Evolutionary conservation across 1,284 basidiomycete genomes (phyloP).

Genomic region (Fistulinella cinereoalba): DNA sequence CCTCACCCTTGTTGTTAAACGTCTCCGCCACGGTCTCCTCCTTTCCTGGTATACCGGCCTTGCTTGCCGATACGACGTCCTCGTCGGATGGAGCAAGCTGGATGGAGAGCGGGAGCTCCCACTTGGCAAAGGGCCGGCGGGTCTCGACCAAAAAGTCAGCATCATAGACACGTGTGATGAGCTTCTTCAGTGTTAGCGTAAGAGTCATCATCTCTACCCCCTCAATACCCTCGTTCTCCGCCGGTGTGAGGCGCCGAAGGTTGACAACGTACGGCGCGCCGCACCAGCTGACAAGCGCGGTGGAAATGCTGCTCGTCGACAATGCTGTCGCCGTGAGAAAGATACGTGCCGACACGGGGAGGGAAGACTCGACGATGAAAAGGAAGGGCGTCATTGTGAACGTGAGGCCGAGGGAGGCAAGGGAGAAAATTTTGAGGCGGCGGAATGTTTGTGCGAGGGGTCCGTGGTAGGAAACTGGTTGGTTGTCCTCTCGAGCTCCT

Average conservation of each 20-base stretch:
- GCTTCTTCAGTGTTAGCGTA: constrained; percentile 57
- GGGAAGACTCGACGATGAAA: constrained; percentile 73
- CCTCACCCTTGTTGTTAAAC: constrained; percentile 54
- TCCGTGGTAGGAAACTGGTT: constrained; percentile 48
- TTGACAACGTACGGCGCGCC: constrained; percentile 53
- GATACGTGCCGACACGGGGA: constrained; percentile 68
- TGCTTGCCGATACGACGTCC: constrained; percentile 32
- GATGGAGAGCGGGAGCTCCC: constrained; percentile 66
- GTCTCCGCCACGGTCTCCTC: constrained; percentile 82
- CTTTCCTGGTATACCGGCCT: constrained; percentile 43
- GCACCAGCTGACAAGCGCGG: constrained; percentile 74
- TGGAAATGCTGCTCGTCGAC: constrained; percentile 68
- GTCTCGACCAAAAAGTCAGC: constrained; percentile 69
- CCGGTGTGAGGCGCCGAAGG: constrained; percentile 41
- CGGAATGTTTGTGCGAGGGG: constrained; percentile 72
- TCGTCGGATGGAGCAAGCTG: constrained; percentile 42
- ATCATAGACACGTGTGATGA: constrained; percentile 71
- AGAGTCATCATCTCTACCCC: constrained; percentile 73
- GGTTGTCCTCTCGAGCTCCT: constrained; percentile 2
- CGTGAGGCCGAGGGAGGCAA: constrained; percentile 76
- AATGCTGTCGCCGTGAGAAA: constrained; percentile 70
- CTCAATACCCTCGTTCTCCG: constrained; percentile 42
- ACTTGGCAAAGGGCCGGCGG: constrained; percentile 73
- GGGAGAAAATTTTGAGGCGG: constrained; percentile 79
- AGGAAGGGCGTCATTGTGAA: constrained; percentile 72